Base-by-base conservation (phyloP, 1,284 basidiomycete genomes). In the Ganoderma resinaceum region DNA sequence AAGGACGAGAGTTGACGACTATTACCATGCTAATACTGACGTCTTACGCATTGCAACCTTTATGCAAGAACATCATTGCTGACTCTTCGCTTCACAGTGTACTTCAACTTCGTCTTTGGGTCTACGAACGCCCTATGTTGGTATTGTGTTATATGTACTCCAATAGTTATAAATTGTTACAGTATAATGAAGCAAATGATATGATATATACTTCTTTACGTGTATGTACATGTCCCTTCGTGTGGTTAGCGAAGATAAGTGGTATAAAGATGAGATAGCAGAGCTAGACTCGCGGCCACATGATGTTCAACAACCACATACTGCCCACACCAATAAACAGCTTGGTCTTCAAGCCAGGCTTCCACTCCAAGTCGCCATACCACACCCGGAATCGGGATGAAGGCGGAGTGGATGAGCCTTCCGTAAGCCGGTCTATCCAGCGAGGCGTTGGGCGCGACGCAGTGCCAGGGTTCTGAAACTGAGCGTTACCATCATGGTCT, bases 1-100 rank as follows among this genome's bases (percentile, higher is more conserved):
- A 88, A 86, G 89, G 89, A 91, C 84, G 79, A 81, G 82, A 74
- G 76, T 84, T 91, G 91, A 91, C 84, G 91, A 91, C 81, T 78
- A 78, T 75, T 84, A 76, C 91, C 92, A 93, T 93, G 91, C 91
- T 93, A 93, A 93, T 93, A 86, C 91, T 93, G 91, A 92, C 81
- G 69, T 77, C 73, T 66, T 43, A n/a, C 23, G 6, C 18, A 11
- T 70, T 64, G 53, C 70, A 16, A 33, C 67, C 33, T 60, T 43
- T 40, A 67, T 40, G 23, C n/a, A 23, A 33, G 60, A 46, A 57
- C 35, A 55, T 62, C 33, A 11, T 26, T 1, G 23, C 55, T 61
- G 35, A 65, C 26, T 11, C 7, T 8, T 1, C 14, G 18, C 31
- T 40, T 55, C 38, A 8, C 26, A 49, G 61, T 23, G 23, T n/a